phyloP scores from a whole-genome alignment of 352 stramenopile genomes.

The Phytopythium mirpurense region DNA sequence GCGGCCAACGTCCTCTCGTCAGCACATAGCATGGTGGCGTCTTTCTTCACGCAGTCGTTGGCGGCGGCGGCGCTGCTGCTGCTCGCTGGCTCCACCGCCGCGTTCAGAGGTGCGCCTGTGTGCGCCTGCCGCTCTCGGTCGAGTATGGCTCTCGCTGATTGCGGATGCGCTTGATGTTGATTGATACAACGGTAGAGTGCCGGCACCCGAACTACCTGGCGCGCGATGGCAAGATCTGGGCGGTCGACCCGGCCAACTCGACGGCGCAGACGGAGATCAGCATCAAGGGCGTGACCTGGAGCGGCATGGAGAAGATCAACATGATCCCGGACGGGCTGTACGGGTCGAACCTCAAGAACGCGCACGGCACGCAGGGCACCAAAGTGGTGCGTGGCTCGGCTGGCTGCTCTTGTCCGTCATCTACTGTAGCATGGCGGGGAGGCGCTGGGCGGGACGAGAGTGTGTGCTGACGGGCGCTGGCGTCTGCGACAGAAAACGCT shows the following conservation, averaged over 20 bases:
- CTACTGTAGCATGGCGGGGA: too few species aligned
- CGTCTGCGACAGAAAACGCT: slow-evolving; percentile 25
- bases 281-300: slow-evolving; percentile 63
- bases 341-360: slow-evolving; percentile 25
- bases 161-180: too few species aligned
- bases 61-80: background rate
- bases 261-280: slow-evolving; percentile 39
- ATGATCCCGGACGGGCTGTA: slow-evolving; percentile 62
- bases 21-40: background rate
- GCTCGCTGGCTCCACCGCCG: background rate
- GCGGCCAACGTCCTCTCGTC: too few species aligned
- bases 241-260: slow-evolving; percentile 34
- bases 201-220: slow-evolving; percentile 60
- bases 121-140: too few species aligned
- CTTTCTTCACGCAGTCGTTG: background rate
- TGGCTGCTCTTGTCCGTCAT: too few species aligned
- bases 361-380: slow-evolving; percentile 34
- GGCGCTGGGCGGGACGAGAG: too few species aligned
- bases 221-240: slow-evolving; percentile 46
- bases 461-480: background rate
- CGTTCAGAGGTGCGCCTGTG: background rate
- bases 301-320: slow-evolving; percentile 65
- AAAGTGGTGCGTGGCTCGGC: slow-evolving; percentile 39
- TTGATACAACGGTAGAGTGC: too few species aligned
- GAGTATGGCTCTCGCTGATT: too few species aligned